Evolutionary conservation across 192 early-diverging fungal species (phyloP).

Genomic region (Irineochytrium annulatum): DNA sequence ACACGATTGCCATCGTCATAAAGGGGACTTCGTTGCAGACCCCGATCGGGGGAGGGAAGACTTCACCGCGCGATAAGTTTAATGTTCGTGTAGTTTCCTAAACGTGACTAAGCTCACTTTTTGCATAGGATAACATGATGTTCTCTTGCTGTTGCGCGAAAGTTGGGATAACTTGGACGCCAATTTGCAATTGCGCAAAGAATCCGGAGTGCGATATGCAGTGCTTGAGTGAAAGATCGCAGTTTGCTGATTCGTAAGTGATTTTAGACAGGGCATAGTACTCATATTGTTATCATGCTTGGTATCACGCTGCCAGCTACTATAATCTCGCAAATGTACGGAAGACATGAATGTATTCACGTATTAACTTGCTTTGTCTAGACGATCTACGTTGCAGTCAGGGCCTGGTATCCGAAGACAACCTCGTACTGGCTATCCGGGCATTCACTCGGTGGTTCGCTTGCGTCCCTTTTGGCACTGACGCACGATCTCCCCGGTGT

Average conservation of each 20-base stretch:
- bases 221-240: slow-evolving; percentile 28
- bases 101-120: neutral
- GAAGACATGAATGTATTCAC: slow-evolving; percentile 11
- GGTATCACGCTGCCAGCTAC: slow-evolving; percentile 35
- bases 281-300: neutral
- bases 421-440: slow-evolving; percentile 77
- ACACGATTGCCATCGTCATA: slow-evolving; percentile 72
- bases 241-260: slow-evolving; percentile 24
- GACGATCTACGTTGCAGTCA: slow-evolving; percentile 67
- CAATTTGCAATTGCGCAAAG: slow-evolving; percentile 75
- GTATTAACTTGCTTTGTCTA: slow-evolving; percentile 8
- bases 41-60: slow-evolving; percentile 38
- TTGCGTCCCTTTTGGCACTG: slow-evolving; percentile 71
- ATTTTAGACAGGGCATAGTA: no score
- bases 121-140: slow-evolving; percentile 76
- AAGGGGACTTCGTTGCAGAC: slow-evolving; percentile 65
- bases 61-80: slow-evolving; percentile 38
- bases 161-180: slow-evolving; percentile 71
- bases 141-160: slow-evolving; percentile 96
- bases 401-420: slow-evolving; percentile 56
- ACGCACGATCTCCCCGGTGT: slow-evolving; percentile 82
- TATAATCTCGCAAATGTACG: slow-evolving; percentile 55
- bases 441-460: slow-evolving; percentile 53
- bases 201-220: slow-evolving; percentile 18
- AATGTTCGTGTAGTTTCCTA: slow-evolving; percentile 27